Base-by-base conservation (phyloP, 2,329 filamentous ascomycete genomes). In the Tolypocladium pustulatum region DNA sequence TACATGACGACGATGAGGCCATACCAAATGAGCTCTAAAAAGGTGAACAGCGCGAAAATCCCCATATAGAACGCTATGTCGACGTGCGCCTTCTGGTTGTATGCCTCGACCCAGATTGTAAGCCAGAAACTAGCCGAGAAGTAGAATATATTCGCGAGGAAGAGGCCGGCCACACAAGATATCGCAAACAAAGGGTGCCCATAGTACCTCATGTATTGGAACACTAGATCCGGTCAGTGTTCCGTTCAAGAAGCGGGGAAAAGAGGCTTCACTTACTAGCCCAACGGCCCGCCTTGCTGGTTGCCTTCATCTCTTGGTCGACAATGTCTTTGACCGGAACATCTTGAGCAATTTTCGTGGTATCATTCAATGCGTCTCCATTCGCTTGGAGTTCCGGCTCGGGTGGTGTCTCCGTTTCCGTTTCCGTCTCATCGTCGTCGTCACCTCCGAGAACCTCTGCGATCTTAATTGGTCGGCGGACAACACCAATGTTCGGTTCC, bases 21-120 rank as follows among this genome's bases (percentile, higher is more conserved):
- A 43, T 72, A 76, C 38, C 78, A 71, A 0, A 76, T 54, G 13
- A 76, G 71, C 55, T 75, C 82, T 0, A 72, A 65, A 10, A 80
- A 61, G 1, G 76, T 77, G 54, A 81, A 70, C 2, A 67, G 72
- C 0, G 77, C 75, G 59, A 81, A 85, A 15, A 84, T 75, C 2
- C 76, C 76, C 58, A 84, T 71, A 61, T 84, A 84, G 63, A 78
- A 83, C 34, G 69, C 72, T 43, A 78, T 70, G 49, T 79, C 70
- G 36, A 77, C 70, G 20, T 76, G 73, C 9, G 73, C 71, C 8
- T 75, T 68, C n/a, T 72, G 69, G 36, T 71, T 71, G 59, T 78
- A 79, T 1, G 78, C 78, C n/a, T 79, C 77, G 1, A 81, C 78
- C 80, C 80, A 82, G 34, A 79, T 68, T 0, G 78, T 77, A 36